Evolutionary conservation across 495 filamentous ascomycete species (phyloP).

Genomic region (Glarea lozoyensis): DNA sequence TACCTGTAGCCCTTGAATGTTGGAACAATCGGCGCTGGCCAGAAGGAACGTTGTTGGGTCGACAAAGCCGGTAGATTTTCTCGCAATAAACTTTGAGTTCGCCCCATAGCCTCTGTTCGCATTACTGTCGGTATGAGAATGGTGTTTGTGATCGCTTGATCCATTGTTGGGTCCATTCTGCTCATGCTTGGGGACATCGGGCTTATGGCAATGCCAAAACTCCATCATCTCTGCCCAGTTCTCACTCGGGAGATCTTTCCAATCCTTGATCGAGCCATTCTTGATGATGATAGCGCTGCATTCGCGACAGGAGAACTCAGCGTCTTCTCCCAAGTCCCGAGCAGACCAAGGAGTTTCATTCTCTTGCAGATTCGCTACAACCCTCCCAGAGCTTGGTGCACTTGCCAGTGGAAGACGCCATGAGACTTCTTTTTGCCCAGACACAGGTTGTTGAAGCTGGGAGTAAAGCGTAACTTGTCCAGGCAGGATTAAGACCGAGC

Average conservation of each 20-base stretch:
- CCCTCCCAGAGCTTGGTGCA: slow-evolving; percentile 18
- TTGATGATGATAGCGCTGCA: slow-evolving; percentile 45
- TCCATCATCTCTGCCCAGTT: slow-evolving; percentile 99
- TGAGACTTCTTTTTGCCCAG: slow-evolving; percentile 41
- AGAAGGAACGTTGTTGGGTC: slow-evolving; percentile 72
- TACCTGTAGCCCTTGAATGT: slow-evolving; percentile 61
- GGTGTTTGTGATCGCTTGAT: slow-evolving; percentile 5
- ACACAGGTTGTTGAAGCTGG: slow-evolving; percentile 25
- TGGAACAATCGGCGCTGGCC: slow-evolving; percentile 49
- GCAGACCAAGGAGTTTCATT: slow-evolving; percentile 66
- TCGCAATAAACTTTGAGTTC: slow-evolving; percentile 55
- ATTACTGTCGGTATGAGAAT: slow-evolving; percentile 24
- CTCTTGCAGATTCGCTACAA: slow-evolving; percentile 27
- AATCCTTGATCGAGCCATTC: slow-evolving; percentile 39
- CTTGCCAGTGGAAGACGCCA: slow-evolving; percentile 62
- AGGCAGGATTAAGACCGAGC: slow-evolving; percentile 56
- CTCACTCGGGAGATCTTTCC: slow-evolving; percentile 92
- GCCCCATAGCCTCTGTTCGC: slow-evolving; percentile 66
- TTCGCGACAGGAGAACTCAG: slow-evolving; percentile 52
- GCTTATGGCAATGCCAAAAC: slow-evolving; percentile 99
- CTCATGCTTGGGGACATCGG: slow-evolving; percentile 31
- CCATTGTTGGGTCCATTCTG: slow-evolving; percentile 8
- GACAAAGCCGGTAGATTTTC: slow-evolving; percentile 60
- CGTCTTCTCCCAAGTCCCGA: slow-evolving; percentile 40
- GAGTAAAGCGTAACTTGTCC: slow-evolving; percentile 34